phyloP scores from a whole-genome alignment of 176 grass and related monocot genomes.

The Alopecurus myosuroides region DNA sequence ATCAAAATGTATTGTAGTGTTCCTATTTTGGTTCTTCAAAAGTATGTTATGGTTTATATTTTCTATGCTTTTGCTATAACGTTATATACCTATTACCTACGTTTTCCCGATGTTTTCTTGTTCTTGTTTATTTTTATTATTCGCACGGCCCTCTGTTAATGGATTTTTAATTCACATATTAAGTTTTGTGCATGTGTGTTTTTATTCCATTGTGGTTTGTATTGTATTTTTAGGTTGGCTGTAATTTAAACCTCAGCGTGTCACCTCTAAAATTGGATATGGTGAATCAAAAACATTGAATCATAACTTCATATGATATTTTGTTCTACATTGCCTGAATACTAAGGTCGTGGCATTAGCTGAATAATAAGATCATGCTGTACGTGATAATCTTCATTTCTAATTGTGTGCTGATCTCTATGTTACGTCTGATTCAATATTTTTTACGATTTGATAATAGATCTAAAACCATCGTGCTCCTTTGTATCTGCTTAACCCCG shows the following conservation, averaged over 20 bases:
- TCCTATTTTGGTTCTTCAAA: background rate
- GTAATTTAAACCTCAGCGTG: background rate
- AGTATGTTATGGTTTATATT: background rate
- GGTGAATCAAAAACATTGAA: background rate
- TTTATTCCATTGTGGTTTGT: background rate
- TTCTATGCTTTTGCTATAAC: background rate
- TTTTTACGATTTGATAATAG: background rate
- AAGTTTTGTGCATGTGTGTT: background rate
- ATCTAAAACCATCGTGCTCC: background rate
- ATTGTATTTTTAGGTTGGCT: background rate
- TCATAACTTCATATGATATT: background rate
- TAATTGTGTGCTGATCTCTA: background rate
- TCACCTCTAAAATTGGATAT: background rate
- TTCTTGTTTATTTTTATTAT: background rate
- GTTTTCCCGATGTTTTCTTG: background rate
- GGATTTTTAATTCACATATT: background rate
- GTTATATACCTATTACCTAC: background rate
- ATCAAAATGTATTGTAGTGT: background rate
- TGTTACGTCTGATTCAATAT: background rate
- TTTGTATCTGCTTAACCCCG: background rate
- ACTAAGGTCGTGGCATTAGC: background rate
- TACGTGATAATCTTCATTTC: no score
- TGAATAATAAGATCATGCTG: background rate
- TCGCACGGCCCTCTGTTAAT: background rate
- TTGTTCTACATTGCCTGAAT: background rate